These are phyloP conservation scores for Podila epicladia DNA, from an alignment of 192 early-diverging fungal species.

Conservation along the genomic window DNA sequence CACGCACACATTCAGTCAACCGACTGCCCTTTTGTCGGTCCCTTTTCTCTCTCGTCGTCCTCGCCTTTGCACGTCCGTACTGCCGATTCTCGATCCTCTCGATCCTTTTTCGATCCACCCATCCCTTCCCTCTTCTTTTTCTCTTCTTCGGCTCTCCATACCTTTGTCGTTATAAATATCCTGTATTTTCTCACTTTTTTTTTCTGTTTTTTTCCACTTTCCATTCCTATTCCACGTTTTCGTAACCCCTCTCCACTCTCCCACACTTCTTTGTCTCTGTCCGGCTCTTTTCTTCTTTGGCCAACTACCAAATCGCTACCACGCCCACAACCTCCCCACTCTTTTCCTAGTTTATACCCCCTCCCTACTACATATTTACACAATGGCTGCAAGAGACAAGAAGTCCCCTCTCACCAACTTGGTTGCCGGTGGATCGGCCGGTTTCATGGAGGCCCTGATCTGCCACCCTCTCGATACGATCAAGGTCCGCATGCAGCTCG, in stretches of 20 bases:
- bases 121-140: background rate
- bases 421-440: constrained; percentile 90
- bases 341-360: background rate
- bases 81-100: background rate
- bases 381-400: constrained; percentile 40
- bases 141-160: background rate
- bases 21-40: background rate
- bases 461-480: constrained; percentile 98
- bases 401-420: constrained; percentile 84
- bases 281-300: constrained; percentile 1
- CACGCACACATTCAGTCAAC: background rate
- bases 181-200: background rate
- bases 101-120: too few species aligned
- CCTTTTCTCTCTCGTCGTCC: background rate
- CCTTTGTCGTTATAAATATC: background rate
- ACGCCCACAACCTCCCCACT: background rate
- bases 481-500: constrained; percentile 97
- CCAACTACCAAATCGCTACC: background rate
- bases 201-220: constrained; percentile 9
- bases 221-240: constrained; percentile 4
- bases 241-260: background rate
- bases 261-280: background rate
- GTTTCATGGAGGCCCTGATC: constrained; percentile 88
- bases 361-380: background rate
- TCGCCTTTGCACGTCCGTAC: background rate